Percentiles rank a stretch among this genome's conserved stretches.
phyloP scores from a whole-genome alignment of 129 eudicot genomes.

The Pittosporum tobira region DNA sequence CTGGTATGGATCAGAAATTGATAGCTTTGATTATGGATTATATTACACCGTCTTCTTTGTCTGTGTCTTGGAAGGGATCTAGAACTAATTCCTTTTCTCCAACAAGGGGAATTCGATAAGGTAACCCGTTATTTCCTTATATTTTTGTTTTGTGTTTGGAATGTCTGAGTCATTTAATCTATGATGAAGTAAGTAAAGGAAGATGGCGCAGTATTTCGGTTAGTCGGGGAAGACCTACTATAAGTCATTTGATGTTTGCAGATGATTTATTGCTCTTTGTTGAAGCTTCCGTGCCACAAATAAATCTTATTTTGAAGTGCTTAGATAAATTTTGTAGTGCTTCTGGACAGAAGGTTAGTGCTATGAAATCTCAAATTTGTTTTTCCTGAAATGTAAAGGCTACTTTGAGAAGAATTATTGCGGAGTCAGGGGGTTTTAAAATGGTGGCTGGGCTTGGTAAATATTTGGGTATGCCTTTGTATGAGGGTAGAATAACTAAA shows the following conservation, averaged over 20 bases:
- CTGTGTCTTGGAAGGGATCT: not conserved
- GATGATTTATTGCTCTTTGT: slow-evolving; percentile 1
- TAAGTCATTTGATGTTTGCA: not conserved
- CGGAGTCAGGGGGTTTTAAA: too few species aligned
- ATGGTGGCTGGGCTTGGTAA: too few species aligned
- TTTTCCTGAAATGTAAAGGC: too few species aligned
- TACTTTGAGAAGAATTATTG: too few species aligned
- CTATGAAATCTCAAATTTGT: too few species aligned
- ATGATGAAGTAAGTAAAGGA: not conserved
- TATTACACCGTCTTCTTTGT: not conserved
- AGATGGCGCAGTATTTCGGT: not conserved
- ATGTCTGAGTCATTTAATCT: not conserved
- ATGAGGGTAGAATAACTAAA: too few species aligned
- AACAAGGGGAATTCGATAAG: slow-evolving; percentile 4
- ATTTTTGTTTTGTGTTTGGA: slow-evolving; percentile 1
- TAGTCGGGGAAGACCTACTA: not conserved
- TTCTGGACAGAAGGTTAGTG: too few species aligned
- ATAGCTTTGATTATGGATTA: not conserved
- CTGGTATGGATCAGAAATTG: not conserved
- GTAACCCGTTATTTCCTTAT: slow-evolving; percentile 1
- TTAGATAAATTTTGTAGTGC: too few species aligned
- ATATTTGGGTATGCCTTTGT: too few species aligned
- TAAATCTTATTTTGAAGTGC: too few species aligned
- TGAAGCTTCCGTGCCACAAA: not conserved
- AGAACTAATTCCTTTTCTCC: not conserved